phyloP scores from a whole-genome alignment of 148 eudicot species.

The Dianthus caryophyllus region DNA sequence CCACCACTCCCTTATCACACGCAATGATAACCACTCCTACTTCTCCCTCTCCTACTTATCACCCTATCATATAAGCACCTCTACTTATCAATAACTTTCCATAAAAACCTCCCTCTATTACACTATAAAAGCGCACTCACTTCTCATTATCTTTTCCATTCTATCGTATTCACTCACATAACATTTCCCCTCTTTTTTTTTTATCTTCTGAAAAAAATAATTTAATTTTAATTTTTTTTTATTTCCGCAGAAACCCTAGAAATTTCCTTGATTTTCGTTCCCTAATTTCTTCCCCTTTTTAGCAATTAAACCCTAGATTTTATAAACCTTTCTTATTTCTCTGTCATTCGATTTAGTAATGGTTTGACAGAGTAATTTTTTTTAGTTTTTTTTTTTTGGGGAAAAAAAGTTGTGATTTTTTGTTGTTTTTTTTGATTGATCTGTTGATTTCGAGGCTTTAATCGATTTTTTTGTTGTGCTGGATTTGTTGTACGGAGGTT shows the following conservation, averaged over 20 bases:
- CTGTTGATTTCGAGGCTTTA: constrained; percentile 6
- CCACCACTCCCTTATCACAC: constrained; percentile 25
- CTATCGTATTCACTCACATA: constrained; percentile 10
- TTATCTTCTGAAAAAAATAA: too few relatives aligned
- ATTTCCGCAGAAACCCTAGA: constrained; percentile 47
- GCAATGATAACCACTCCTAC: constrained; percentile 5
- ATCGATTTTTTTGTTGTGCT: not conserved
- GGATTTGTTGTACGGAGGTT: constrained; percentile 12
- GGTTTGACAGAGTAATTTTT: not conserved
- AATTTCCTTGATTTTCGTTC: constrained; percentile 28
- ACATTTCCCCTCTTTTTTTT: constrained; percentile 17
- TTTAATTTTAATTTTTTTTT: constrained; percentile 7
- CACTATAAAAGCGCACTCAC: constrained; percentile 50
- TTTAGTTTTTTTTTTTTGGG: constrained; percentile 4
- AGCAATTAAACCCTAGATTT: constrained; percentile 18
- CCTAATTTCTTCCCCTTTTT: not conserved
- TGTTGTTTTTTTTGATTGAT: not conserved
- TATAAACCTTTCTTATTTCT: not conserved
- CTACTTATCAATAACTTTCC: constrained; percentile 18
- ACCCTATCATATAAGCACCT: constrained; percentile 48
- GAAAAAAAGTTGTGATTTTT: not conserved
- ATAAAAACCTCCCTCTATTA: constrained; percentile 16
- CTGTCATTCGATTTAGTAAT: not conserved
- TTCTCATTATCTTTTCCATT: not conserved
- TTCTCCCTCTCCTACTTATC: constrained; percentile 9